These are phyloP conservation scores for Tothia fuscella DNA, from an alignment of 2,329 filamentous ascomycete species.

Conservation along the genomic window DNA sequence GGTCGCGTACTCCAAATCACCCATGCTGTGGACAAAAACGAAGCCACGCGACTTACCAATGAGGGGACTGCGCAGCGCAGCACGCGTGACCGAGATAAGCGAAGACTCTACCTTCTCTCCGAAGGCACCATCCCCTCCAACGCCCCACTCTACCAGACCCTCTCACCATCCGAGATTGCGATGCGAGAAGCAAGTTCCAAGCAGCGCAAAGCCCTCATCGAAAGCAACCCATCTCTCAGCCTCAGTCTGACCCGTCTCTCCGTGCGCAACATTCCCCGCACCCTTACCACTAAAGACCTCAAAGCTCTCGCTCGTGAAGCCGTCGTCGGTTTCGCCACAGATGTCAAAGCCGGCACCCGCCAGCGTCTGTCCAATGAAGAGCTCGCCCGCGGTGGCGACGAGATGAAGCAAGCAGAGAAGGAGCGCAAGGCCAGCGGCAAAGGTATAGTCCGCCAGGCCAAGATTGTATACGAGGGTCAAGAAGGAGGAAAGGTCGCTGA, in stretches of 20 bases:
- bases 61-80: slow-evolving; percentile 51
- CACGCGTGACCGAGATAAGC: slow-evolving; percentile 72
- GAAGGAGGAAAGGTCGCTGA: slow-evolving; percentile 71
- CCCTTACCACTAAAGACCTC: slow-evolving; percentile 72
- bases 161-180: slow-evolving; percentile 68
- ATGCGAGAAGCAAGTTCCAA: slow-evolving; percentile 79
- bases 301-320: slow-evolving; percentile 85
- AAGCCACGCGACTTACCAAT: slow-evolving; percentile 65
- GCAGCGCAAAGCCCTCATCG: slow-evolving; percentile 81
- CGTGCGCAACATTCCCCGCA: slow-evolving; percentile 78
- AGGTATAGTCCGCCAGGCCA: slow-evolving; percentile 81
- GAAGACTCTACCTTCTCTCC: slow-evolving; percentile 72
- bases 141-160: slow-evolving; percentile 62
- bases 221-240: slow-evolving; percentile 81
- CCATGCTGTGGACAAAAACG: slow-evolving; percentile 70
- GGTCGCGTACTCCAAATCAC: slow-evolving; percentile 77
- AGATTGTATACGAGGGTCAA: slow-evolving; percentile 82
- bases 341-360: slow-evolving; percentile 69
- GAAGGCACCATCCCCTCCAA: slow-evolving; percentile 75
- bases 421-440: slow-evolving; percentile 72
- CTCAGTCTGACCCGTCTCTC: slow-evolving; percentile 82
- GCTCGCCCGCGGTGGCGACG: slow-evolving; percentile 62
- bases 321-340: slow-evolving; percentile 86
- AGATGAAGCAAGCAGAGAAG: slow-evolving; percentile 69
- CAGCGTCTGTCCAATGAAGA: slow-evolving; percentile 83